These are phyloP conservation scores for Breviolum minutum DNA, from an alignment of 73 alveolate genomes.

Conservation along the genomic window DNA sequence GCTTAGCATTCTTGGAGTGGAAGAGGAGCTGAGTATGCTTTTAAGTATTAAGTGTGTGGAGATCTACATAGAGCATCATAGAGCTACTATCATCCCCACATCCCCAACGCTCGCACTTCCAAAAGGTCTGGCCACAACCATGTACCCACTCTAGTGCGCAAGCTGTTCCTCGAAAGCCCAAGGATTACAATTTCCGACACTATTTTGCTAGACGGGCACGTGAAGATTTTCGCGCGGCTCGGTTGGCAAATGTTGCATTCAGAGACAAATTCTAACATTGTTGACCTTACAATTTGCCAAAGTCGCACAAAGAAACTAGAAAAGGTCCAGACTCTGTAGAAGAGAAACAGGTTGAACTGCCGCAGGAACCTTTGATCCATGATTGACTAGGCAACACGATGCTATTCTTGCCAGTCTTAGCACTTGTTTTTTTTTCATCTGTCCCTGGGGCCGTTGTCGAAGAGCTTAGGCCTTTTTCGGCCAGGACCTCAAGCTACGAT, in stretches of 20 bases:
- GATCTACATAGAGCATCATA: too few relatives aligned
- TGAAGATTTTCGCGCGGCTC: conserved; percentile 72
- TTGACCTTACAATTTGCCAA: too few relatives aligned
- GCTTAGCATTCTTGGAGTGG: not conserved
- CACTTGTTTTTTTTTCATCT: not conserved
- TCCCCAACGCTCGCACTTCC: too few relatives aligned
- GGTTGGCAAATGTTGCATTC: not conserved
- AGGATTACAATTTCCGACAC: conserved; percentile 89
- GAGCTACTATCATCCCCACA: too few relatives aligned
- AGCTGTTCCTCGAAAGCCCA: not conserved
- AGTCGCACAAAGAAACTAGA: too few relatives aligned
- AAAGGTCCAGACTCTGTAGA: too few relatives aligned
- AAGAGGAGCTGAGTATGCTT: too few relatives aligned
- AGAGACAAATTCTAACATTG: too few relatives aligned
- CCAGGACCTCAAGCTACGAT: not conserved
- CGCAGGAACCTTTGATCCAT: too few relatives aligned
- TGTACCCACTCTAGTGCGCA: not conserved
- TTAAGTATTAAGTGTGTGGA: too few relatives aligned
- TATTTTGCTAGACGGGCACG: conserved; percentile 80
- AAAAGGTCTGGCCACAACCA: not conserved
- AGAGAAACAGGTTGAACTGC: too few relatives aligned
- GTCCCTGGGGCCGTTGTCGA: not conserved
- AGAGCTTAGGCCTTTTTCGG: conserved; percentile 47
- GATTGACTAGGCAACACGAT: too few relatives aligned
- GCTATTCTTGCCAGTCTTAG: not conserved